Evolutionary conservation across 1,139 yeast species (phyloP), one percentile per base, ranked within the genome.

Genomic region (Meyerozyma carpophila): DNA sequence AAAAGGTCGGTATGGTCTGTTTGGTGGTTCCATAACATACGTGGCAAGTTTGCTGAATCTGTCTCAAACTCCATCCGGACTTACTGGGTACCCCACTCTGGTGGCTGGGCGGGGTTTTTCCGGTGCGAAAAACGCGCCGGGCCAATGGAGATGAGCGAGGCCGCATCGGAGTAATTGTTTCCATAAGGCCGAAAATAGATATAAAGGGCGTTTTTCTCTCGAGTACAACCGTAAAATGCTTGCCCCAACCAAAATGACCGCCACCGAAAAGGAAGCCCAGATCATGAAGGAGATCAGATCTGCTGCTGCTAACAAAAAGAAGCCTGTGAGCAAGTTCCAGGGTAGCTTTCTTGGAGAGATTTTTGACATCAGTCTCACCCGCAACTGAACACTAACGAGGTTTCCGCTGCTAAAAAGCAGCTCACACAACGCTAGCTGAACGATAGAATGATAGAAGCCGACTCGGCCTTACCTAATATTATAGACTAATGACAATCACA

Each of bases 231-330:
- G n/a, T 13, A 34, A 18, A n/a, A 34, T 34, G 37, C 37, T 34
- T 34, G 37, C 37, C 9, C 25, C 37, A 10, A 34, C 37, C 27
- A 34, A 34, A 21, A 34, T 34, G 37, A 34, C 66, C 51, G 74
- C 73, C 44, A 64, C 59, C 52, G 76, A 73, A 58, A 73, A 73
- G 61, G 78, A 73, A 63, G 77, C 75, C 50, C 64, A 62, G 55
- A 72, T 73, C 52, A 72, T 73, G 77, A 65, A 63, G 46, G 77
- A 72, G 51, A 72, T 73, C 51, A 69, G 74, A 65, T 44, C 41
- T 44, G 37, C 37, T 21, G 26, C 25, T 34, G 61, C 68, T 32
- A 55, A 54, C 45, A 44, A 54, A 42, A 61, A 57, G 42, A 67
- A 63, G 54, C 71, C 53, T 58, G 75, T 70, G 51, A 59, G 72